Base-by-base conservation (phyloP, 495 filamentous ascomycete species). In the Hypoxylon crocopeplum region DNA sequence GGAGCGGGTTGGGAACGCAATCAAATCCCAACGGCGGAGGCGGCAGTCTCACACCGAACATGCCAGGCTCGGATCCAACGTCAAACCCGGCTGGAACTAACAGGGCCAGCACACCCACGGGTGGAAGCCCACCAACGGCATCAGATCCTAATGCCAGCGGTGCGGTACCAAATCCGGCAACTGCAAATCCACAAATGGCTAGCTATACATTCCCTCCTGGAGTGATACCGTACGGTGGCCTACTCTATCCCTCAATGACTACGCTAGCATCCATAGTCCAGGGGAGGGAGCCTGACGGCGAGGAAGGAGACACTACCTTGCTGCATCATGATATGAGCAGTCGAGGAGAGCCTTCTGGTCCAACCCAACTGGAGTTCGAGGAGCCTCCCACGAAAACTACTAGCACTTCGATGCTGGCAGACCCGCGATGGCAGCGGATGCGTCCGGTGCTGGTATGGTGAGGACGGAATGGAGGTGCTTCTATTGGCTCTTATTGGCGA, bases 361-460 rank as follows among this genome's bases (percentile, higher is more conserved):
- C 48, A 3, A 27, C 45, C 11, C 19, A n/a, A 6, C 38, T 57
- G 2, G 51, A 58, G 0, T 60, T 41, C 13, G 63, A 62, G 17
- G 45, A 44, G 15, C 36, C 47, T 3, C 51, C 59, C 7, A 45
- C 45, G 37, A 62, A 48, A 1, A 54, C 45, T 2, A 17, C 53
- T 8, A 47, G 41, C 1, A 57, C 53, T 17, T 56, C 56, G 1
- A 54, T 54, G 29, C 20, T 53, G 7, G 7, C 41, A 1, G 59
- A 56, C 30, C 56, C 52, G 4, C 39, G 67, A 27, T 65, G 67
- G 67, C 67, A 65, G 38, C 59, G 54, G 15, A 57, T 65, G 7
- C 64, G 56, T 5, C 67, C 67, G 7, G 56, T 68, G 10, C 37
- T 54, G 38, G 38, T 69, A 11, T 69, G 67, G 67, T 69, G 38